Percentiles rank a stretch among this genome's conserved stretches.
phyloP scores from a whole-genome alignment of 441 rosid genomes.

The Erodium texanum region DNA sequence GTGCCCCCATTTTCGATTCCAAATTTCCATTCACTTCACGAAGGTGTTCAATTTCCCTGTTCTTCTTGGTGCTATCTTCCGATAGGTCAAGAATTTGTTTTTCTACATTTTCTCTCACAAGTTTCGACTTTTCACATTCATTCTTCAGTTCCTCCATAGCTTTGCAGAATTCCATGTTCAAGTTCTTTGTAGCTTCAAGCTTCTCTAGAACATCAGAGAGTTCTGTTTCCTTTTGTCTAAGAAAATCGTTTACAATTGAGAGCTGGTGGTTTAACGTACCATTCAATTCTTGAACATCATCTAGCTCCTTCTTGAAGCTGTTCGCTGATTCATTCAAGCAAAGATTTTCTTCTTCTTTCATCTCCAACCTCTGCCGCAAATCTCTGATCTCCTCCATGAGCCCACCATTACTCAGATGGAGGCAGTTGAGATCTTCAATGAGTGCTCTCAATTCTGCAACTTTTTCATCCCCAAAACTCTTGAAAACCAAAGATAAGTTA shows the following conservation, averaged over 20 bases:
- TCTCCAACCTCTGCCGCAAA: slow-evolving; percentile 41
- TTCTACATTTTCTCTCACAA: slow-evolving; percentile 27
- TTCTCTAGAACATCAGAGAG: slow-evolving; percentile 50
- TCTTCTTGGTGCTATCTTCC: slow-evolving; percentile 30
- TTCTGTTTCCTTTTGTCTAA: slow-evolving; percentile 44
- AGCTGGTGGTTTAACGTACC: slow-evolving; percentile 46
- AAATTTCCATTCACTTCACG: slow-evolving; percentile 37
- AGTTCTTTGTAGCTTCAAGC: slow-evolving; percentile 43
- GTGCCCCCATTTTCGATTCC: slow-evolving; percentile 35
- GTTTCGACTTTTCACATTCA: slow-evolving; percentile 44
- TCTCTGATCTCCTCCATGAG: slow-evolving; percentile 38
- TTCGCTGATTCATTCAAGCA: slow-evolving; percentile 39
- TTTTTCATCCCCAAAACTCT: slow-evolving; percentile 53
- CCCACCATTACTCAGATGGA: slow-evolving; percentile 25
- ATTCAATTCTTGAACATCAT: slow-evolving; percentile 42
- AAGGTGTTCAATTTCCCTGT: slow-evolving; percentile 48
- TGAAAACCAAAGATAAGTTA: slow-evolving; percentile 41
- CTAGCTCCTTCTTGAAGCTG: slow-evolving; percentile 44
- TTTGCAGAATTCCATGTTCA: slow-evolving; percentile 39
- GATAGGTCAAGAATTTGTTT: slow-evolving; percentile 38
- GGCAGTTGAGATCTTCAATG: slow-evolving; percentile 30
- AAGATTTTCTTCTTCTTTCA: slow-evolving; percentile 42
- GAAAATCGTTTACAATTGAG: slow-evolving; percentile 39
- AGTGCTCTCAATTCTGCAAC: slow-evolving; percentile 42
- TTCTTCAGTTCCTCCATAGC: slow-evolving; percentile 51